Conservation (phyloP, 352 stramenopile genomes). For the Plasmopara muralis region DNA sequence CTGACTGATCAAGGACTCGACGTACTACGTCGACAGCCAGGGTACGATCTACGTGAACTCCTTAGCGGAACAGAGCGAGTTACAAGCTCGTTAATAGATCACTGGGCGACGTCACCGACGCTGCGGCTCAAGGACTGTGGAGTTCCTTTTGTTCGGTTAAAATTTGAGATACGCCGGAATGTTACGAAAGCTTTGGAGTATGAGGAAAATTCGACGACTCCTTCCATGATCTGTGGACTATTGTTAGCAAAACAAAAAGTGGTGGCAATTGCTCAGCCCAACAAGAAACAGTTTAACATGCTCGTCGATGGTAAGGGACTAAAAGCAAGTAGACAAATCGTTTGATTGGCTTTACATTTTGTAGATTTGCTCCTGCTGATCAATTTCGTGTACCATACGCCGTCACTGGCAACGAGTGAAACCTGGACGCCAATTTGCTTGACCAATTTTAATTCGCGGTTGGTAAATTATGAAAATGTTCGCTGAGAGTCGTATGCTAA, state of each 20-base stretch:
- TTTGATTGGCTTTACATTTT: not conserved
- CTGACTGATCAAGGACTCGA: conserved; percentile 55
- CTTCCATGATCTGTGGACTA: conserved; percentile 54
- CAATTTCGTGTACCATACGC: conserved; percentile 70
- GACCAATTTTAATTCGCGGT: conserved; percentile 40
- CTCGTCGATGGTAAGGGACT: conserved; percentile 44
- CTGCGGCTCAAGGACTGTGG: conserved; percentile 42
- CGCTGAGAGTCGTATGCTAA: not conserved
- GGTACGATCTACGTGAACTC: conserved; percentile 68
- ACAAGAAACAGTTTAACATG: conserved; percentile 58
- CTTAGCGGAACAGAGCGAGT: conserved; percentile 54
- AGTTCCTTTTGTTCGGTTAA: conserved; percentile 43
- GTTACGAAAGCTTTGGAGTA: conserved; percentile 45
- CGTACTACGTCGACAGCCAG: conserved; percentile 46
- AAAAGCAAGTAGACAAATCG: not conserved
- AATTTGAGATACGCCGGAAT: conserved; percentile 30
- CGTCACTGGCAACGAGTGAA: conserved; percentile 51
- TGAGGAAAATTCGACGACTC: conserved; percentile 19
- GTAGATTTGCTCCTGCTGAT: conserved; percentile 58
- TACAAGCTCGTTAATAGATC: conserved; percentile 33
- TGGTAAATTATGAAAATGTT: not conserved
- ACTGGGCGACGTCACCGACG: conserved; percentile 33
- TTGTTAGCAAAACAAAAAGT: conserved; percentile 42
- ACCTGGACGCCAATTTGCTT: conserved; percentile 72
- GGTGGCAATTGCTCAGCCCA: conserved; percentile 48